These are phyloP conservation scores for Termitomyces sp. DNA, from an alignment of 768 basidiomycete genomes.

Conservation along the genomic window DNA sequence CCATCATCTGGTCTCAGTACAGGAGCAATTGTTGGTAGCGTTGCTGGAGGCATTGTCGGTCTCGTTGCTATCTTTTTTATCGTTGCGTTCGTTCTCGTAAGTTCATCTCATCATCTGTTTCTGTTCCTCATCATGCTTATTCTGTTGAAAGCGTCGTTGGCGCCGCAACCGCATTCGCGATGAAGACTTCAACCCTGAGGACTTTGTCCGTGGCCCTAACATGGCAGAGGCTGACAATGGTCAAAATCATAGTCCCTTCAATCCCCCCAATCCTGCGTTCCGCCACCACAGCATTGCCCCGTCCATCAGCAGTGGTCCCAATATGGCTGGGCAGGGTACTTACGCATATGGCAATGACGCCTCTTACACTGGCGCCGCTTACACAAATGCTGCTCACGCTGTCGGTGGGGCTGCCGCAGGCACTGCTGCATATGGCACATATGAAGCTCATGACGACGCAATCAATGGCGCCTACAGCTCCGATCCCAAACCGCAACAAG, in stretches of 20 bases:
- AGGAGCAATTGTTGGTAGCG: slow-evolving; percentile 35
- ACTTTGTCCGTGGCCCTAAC: slow-evolving; percentile 16
- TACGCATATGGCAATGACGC: slow-evolving; percentile 18
- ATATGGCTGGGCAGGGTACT: slow-evolving; percentile 35
- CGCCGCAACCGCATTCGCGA: slow-evolving; percentile 24
- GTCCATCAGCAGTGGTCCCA: slow-evolving; percentile 23
- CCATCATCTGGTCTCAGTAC: slow-evolving; percentile 23
- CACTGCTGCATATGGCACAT: slow-evolving; percentile 14
- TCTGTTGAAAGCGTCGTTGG: slow-evolving; percentile 27
- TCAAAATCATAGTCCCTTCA: slow-evolving; percentile 20
- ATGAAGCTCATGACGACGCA: slow-evolving; percentile 25
- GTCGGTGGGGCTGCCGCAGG: not conserved
- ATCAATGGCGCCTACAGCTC: slow-evolving; percentile 33
- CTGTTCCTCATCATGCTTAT: not conserved
- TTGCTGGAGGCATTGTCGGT: slow-evolving; percentile 33
- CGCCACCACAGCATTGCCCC: slow-evolving; percentile 20
- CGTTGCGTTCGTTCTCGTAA: slow-evolving; percentile 34
- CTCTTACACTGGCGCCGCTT: not conserved
- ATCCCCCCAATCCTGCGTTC: slow-evolving; percentile 22
- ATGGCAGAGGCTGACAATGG: slow-evolving; percentile 14
- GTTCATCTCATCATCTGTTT: slow-evolving; percentile 8
- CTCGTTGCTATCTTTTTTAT: slow-evolving; percentile 30
- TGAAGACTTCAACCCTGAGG: slow-evolving; percentile 31
- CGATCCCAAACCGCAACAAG: slow-evolving; percentile 29
- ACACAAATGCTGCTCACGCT: not conserved